Evolutionary conservation across 495 filamentous ascomycete genomes (phyloP), one percentile per base, ranked within the genome.

Genomic region (Gamarada debralockiae): DNA sequence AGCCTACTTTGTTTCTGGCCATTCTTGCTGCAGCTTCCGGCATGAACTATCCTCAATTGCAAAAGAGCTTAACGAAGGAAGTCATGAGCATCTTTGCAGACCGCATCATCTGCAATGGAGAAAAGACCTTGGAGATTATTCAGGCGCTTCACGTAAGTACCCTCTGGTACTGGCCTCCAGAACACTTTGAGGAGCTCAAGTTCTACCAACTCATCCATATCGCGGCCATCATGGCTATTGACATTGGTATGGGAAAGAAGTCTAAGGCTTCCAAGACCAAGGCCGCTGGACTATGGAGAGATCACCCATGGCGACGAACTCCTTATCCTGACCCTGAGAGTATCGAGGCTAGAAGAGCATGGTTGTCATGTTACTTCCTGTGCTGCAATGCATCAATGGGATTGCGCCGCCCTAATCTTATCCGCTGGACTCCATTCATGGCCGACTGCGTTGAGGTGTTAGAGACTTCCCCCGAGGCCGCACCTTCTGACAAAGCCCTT

Each of bases 201-300:
- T 96, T 92, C 63, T 95, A 95, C 66, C 88, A 92, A 67, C 73
- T 95, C 48, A 82, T 89, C 22, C 88, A 96, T 60, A 79, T 92
- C 46, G 89, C 90, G 6, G 86, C 89, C 27, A 73, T 87, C 33
- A 86, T 97, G 81, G 88, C 83, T 12, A 83, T 97, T 59, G 93
- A 98, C 63, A 76, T 97, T 36, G 92, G 91, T 0, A 77, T 97
- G 25, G 84, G 89, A 7, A 76, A 73, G 60, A 71, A 70, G 60
- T 70, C 71, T 45, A 64, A 70, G 56, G 60, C 65, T 58, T 27
- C 31, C 33, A 67, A 62, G 22, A 65, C 59, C 50, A 70, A 70
- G 55, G 42, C 24, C 44, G 55, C 55, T 17, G 63, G 65, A 9
- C 37, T 68, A 20, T 77, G 73, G 71, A 68, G 68, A 20, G 74